Evolutionary conservation across 192 early-diverging fungal genomes (phyloP), one percentile per base, ranked within the genome.

Genomic region (Coemansia sp.): DNA sequence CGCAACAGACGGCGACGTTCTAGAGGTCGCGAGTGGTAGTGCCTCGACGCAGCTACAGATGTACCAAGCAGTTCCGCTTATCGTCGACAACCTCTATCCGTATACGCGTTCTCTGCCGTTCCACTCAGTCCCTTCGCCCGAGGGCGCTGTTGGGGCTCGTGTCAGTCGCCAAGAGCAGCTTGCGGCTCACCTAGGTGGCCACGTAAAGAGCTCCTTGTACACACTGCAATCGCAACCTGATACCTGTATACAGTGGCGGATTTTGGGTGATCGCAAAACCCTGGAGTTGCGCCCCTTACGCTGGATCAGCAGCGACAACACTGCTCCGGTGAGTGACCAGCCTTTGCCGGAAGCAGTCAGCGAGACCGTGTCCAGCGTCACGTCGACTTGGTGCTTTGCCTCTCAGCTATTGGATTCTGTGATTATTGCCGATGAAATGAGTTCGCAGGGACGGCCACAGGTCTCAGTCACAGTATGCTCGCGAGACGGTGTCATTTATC

Each of bases 31-130:
- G 20, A 39, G 31, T 11, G 65, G 58, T 5, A 42, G n/a, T 1
- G 16, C 33, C 14, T 42, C 48, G 14, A 58, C 57, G n/a, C 79
- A 82, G 53, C 65, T 82, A 20, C 64, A 65, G 34, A 60, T 82
- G 21, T 76, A 64, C 57, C 71, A 82, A 46, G 42, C 71, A 13
- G 74, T 77, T 18, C 67, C 71, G 20, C 65, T 77, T 24, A 55
- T 74, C 39, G 51, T 73, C 4, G 80, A 83, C 71, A 83, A 83
- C 43, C 45, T 83, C 16, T 83, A 74, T 40, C 71, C 80, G 21
- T 70, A 69, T 51, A 66, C 71, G 8, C 64, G 46, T 6, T 34
- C 31, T n/a, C 58, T 60, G 20, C 60, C 71, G 38, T 71, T 74
- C 16, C 76, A 77, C 24, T 43, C 35, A 28, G 72, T 77, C 55